Base-by-base conservation (phyloP, 1,284 basidiomycete species). In the Pulveroboletus sp. region DNA sequence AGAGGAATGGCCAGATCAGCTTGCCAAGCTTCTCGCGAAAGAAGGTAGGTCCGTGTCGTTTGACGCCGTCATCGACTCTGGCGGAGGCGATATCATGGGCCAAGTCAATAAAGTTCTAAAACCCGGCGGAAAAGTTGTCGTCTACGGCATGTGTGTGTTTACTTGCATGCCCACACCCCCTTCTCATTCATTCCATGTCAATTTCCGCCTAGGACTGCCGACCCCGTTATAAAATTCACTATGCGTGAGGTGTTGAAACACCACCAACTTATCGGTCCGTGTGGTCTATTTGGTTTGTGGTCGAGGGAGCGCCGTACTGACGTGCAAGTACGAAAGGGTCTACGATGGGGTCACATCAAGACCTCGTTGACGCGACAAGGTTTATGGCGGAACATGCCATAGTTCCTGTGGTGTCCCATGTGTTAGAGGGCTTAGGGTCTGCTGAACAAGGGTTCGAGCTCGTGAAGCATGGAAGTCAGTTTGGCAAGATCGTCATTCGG, bases 221-320 rank as follows among this genome's bases (percentile, higher is more conserved):
- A 72, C 28, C 82, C 82, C 14, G 78, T 77, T 64, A 81, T 91
- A 45, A 78, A 78, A 17, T 81, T 94, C 65, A 89, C 86, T 12
- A 94, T 95, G 89, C 81, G 82, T 18, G 85, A 91, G 62, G 89
- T 94, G n/a, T 70, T 94, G 56, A 84, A 81, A 63, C 91, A 92
- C 65, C 83, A 90, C 48, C 83, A 87, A 55, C 74, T 95, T 38
- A 77, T 91, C 42, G 91, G 91, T 89, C 50, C 46, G 78, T 74
- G 25, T 39, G 39, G 5, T 51, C 39, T 42, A 25, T 45, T 58
- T 52, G 53, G 22, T 31, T 33, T 26, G 33, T 50, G 52, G 43
- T 43, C 20, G 29, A 12, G 35, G 36, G n/a, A 47, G 33, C n/a
- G 33, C 18, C 43, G 20, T 57, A 26, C 38, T 69, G 47, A 67